Evolutionary conservation across 2,329 filamentous ascomycete species (phyloP), one percentile per base, ranked within the genome.

Genomic region (Clarireedia paspali): DNA sequence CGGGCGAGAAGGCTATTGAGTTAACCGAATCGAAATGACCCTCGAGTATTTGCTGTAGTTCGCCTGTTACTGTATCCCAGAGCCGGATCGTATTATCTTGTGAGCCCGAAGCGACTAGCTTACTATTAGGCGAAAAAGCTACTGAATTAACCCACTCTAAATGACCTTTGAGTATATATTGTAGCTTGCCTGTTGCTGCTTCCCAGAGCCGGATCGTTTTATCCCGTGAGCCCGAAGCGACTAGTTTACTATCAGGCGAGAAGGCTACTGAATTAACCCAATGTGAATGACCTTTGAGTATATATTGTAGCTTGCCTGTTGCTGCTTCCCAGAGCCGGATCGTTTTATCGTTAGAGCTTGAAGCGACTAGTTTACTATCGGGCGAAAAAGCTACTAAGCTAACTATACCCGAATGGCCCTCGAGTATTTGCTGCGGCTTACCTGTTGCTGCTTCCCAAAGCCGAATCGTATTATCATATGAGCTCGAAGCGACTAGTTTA

Each of bases 41-140:
- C 68, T 62, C 91, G 47, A 40, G 44, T 50, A 2, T 46, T 15
- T 20, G 20, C 2, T 20, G 20, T 2, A 20, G 20, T 2, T 20
- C 20, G 20, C 20, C 20, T 20, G 20, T 47, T 2, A 3, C 46
- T 15, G 9, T 2, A 36, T 47, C 26, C 46, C 46, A 47, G 24
- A 47, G 26, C 46, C 46, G 20, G 46, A 47, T 47, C 9, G 24
- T 47, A 4, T 30, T 4, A 20, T 47, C 46, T 0, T 2, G 0
- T 30, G 20, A 47, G 5, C 20, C 26, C 1, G 46, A 47, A 6
- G 27, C 46, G 6, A n/a, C 17, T 30, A 6, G 5, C 10, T 34
- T 47, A 2, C 46, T 23, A 47, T 47, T 24, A 7, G 46, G 46
- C 26, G 24, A 47, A 4, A 47, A 47, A 6, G 46, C 46, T 20